Evolutionary conservation across 23 red algal species (phyloP).

Genomic region (Gracilaria domingensis): DNA sequence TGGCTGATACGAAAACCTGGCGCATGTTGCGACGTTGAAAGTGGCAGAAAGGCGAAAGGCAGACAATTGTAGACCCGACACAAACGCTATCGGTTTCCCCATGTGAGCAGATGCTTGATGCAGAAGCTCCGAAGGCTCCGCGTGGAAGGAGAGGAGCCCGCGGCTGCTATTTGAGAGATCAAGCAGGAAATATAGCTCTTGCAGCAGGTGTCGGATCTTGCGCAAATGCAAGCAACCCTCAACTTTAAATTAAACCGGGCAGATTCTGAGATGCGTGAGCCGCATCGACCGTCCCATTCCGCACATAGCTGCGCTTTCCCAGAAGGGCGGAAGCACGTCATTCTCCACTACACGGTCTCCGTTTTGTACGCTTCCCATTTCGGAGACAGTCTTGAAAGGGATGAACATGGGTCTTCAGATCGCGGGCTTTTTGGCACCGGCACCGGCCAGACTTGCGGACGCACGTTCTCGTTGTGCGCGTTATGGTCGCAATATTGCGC

Average conservation of each 20-base stretch:
- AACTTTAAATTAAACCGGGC: not conserved
- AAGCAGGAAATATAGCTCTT: not conserved
- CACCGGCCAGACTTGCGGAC: not conserved
- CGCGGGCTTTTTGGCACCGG: not conserved
- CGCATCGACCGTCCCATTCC: no score
- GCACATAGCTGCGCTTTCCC: not conserved
- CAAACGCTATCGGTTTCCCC: not conserved
- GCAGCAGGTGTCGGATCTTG: not conserved
- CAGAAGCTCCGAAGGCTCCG: not conserved
- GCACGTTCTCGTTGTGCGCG: not conserved
- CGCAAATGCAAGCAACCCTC: not conserved
- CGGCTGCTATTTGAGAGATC: not conserved
- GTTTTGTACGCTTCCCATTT: not conserved
- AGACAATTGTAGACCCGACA: not conserved
- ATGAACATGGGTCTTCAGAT: not conserved
- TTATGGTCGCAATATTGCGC: not conserved
- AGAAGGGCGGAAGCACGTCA: not conserved
- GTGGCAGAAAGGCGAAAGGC: not conserved
- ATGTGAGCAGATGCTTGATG: not conserved
- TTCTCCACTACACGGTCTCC: no score
- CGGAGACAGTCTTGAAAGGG: not conserved
- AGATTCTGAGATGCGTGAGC: no score
- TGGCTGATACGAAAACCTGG: not conserved
- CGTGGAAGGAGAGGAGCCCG: not conserved
- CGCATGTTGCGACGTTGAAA: not conserved